Conservation (phyloP, 495 filamentous ascomycete species). For the Penicillium desertorum region DNA sequence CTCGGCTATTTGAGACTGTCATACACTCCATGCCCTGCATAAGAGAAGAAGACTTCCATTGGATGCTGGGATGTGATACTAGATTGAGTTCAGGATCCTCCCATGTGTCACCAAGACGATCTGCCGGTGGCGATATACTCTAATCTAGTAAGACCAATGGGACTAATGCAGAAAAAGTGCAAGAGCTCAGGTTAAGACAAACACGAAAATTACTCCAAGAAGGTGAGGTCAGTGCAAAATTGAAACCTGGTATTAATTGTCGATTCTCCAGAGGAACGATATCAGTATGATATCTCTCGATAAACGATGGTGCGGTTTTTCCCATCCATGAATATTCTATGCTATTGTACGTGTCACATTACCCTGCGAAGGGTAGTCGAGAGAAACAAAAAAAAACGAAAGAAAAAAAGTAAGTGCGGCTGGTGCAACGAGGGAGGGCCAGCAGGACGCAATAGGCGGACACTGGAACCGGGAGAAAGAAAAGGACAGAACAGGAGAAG, state of each 20-base stretch:
- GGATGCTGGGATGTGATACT: background rate
- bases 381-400: slow-evolving; percentile 13
- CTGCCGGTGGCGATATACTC: background rate
- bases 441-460: slow-evolving; percentile 30
- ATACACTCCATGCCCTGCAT: background rate
- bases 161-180: background rate
- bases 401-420: slow-evolving; percentile 24
- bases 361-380: slow-evolving; percentile 24
- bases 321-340: slow-evolving; percentile 36
- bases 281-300: slow-evolving; percentile 17
- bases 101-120: background rate
- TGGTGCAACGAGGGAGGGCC: slow-evolving; percentile 29
- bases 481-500: slow-evolving; percentile 16
- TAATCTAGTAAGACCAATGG: background rate
- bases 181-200: background rate
- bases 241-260: slow-evolving; percentile 14
- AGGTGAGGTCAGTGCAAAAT: background rate
- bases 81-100: background rate
- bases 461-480: slow-evolving; percentile 25
- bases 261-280: slow-evolving; percentile 17
- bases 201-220: background rate
- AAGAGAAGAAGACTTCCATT: background rate
- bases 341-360: slow-evolving; percentile 40
- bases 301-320: slow-evolving; percentile 32
- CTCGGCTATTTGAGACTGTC: background rate